Conservation (phyloP, 352 stramenopile species). For the Phytophthora kernoviae region DNA sequence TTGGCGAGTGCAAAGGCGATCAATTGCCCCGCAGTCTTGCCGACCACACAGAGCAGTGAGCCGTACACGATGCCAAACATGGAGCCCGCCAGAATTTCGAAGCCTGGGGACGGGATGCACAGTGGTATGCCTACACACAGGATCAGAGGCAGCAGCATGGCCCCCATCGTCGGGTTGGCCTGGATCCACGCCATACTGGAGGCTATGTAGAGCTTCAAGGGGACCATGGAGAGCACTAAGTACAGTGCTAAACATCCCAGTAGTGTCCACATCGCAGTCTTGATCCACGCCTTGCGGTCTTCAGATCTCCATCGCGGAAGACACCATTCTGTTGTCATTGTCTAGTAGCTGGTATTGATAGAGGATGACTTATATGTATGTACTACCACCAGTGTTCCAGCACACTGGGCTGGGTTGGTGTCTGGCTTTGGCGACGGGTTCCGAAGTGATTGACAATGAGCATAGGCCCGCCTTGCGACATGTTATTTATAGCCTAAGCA, state of each 20-base stretch:
- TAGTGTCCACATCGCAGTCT: conserved; percentile 16
- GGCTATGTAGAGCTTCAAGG: conserved; percentile 46
- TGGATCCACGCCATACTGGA: conserved; percentile 54
- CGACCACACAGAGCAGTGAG: conserved; percentile 53
- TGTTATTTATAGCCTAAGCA: neutral
- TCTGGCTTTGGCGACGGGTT: neutral
- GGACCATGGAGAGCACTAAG: conserved; percentile 36
- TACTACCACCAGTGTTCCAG: neutral
- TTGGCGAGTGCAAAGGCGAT: conserved; percentile 69
- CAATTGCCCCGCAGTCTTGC: conserved; percentile 68
- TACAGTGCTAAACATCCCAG: conserved; percentile 14
- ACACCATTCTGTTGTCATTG: conserved; percentile 11
- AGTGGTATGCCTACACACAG: conserved; percentile 62
- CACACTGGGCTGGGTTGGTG: neutral
- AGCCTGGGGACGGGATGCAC: conserved; percentile 67
- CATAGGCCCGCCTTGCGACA: neutral
- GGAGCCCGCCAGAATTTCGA: conserved; percentile 68
- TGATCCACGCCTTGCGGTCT: conserved; percentile 31
- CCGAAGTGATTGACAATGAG: neutral
- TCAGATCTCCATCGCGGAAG: conserved; percentile 7
- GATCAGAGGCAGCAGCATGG: conserved; percentile 61
- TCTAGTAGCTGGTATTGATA: neutral
- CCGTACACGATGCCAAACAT: conserved; percentile 63
- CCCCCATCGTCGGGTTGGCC: conserved; percentile 41
- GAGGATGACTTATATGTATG: neutral